Evolutionary conservation across 2,329 filamentous ascomycete genomes (phyloP).

Genomic region (Epichloe gansuensis): DNA sequence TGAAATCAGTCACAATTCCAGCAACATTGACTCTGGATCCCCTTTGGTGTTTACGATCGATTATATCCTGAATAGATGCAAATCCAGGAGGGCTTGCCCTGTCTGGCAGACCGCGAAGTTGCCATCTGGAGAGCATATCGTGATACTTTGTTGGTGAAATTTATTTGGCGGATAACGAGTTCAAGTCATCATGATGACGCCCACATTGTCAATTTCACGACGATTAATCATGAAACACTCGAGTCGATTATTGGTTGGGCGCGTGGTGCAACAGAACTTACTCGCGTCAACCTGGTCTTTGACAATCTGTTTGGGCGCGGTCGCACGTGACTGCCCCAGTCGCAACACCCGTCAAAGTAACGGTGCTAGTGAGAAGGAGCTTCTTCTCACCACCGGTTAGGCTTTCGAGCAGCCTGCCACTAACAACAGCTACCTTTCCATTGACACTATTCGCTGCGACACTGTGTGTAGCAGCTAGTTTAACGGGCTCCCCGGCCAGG

Average conservation of each 20-base stretch:
- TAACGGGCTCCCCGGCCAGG: not conserved
- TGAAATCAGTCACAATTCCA: conserved; percentile 58
- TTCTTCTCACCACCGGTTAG: not conserved
- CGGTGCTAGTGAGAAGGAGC: not conserved
- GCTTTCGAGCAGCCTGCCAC: not conserved
- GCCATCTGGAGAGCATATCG: conserved; percentile 5
- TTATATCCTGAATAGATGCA: conserved; percentile 26
- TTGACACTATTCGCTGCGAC: not conserved
- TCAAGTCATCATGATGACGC: not conserved
- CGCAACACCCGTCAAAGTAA: not conserved
- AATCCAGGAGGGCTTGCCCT: conserved; percentile 11
- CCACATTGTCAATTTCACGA: not conserved
- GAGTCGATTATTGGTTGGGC: not conserved
- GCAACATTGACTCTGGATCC: conserved; percentile 43
- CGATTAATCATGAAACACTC: not conserved
- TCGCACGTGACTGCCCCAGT: conserved; percentile 1
- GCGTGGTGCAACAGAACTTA: not conserved
- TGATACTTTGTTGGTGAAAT: not conserved
- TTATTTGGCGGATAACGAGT: not conserved
- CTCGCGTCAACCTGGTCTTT: not conserved
- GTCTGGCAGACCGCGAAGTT: conserved; percentile 2
- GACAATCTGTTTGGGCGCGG: not conserved
- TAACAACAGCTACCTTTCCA: not conserved
- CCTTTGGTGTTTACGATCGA: conserved; percentile 24
- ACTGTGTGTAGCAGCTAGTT: not conserved